phyloP scores from a whole-genome alignment of 2,329 filamentous ascomycete genomes.

The Trichoderma asperellum region DNA sequence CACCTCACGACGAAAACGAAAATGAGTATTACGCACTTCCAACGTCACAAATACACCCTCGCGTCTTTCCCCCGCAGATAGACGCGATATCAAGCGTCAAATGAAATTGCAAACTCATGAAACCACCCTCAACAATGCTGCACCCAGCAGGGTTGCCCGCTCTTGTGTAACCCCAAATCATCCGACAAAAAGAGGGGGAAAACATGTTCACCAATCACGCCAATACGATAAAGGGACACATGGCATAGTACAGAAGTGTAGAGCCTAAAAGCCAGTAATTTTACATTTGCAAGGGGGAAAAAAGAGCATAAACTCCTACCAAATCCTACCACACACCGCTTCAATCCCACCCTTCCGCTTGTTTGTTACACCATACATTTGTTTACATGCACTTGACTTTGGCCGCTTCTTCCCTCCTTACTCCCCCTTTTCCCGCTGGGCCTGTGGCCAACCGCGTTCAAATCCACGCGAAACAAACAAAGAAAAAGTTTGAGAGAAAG shows the following conservation, averaged over 20 bases:
- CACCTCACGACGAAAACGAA: not conserved
- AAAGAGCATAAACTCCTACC: not conserved
- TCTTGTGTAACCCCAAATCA: not conserved
- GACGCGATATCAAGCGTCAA: not conserved
- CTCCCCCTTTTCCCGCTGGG: not conserved
- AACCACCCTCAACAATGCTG: not conserved
- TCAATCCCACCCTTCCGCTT: not conserved
- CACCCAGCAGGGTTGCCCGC: not conserved
- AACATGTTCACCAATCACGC: not conserved
- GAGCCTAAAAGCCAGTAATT: not conserved
- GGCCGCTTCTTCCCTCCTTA: not conserved
- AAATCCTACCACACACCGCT: not conserved
- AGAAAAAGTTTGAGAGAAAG: not conserved
- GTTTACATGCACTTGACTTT: constrained; percentile 6
- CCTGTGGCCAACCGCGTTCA: not conserved
- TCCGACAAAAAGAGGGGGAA: not conserved
- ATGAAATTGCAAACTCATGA: not conserved
- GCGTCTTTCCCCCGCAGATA: not conserved
- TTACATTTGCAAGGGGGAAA: not conserved
- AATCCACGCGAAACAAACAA: not conserved
- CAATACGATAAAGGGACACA: not conserved
- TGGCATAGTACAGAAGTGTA: not conserved
- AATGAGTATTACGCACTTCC: not conserved
- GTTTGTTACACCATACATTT: constrained; percentile 10
- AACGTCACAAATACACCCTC: not conserved